Conservation (phyloP, 139 green algal species). For the Desmodesmus armatus region DNA sequence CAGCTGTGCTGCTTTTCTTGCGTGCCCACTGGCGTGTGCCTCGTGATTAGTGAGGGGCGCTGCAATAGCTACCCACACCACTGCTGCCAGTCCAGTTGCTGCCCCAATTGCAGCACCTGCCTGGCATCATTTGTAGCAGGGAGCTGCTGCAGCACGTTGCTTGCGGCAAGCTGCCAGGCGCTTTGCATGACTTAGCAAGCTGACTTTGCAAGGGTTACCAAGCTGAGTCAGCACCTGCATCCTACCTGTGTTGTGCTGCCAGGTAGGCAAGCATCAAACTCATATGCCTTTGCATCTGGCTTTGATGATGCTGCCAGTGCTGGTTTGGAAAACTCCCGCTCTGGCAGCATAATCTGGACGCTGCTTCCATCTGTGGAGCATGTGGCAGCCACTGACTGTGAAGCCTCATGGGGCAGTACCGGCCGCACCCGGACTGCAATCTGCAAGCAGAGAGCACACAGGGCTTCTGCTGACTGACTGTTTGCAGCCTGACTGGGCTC, state of each 20-base stretch:
- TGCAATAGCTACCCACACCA: too few species aligned
- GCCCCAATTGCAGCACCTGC: too few species aligned
- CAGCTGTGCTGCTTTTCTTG: too few species aligned
- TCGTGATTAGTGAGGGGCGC: too few species aligned
- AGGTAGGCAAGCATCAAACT: slow-evolving; percentile 72
- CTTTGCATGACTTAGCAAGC: too few species aligned
- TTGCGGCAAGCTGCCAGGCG: too few species aligned
- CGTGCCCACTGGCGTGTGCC: too few species aligned
- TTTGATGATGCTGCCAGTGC: slow-evolving; percentile 17
- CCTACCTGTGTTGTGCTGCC: slow-evolving; percentile 69
- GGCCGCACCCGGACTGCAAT: slow-evolving; percentile 74
- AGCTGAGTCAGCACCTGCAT: too few species aligned
- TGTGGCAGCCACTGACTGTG: slow-evolving; percentile 61
- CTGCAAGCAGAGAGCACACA: slow-evolving; percentile 33
- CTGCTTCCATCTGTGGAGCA: slow-evolving; percentile 56
- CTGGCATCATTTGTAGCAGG: too few species aligned
- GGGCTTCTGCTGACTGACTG: neutral
- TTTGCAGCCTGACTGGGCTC: neutral
- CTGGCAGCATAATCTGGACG: slow-evolving; percentile 61
- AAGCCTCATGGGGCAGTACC: slow-evolving; percentile 58
- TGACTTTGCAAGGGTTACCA: too few species aligned
- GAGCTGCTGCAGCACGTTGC: too few species aligned
- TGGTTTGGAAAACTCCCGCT: slow-evolving; percentile 40
- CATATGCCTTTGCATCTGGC: slow-evolving; percentile 55
- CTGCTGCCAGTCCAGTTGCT: too few species aligned